A percentile compares a stretch with the other conserved stretches of the same genome.
Conservation (phyloP, 129 eudicot genomes). For the Arctium minus region DNA sequence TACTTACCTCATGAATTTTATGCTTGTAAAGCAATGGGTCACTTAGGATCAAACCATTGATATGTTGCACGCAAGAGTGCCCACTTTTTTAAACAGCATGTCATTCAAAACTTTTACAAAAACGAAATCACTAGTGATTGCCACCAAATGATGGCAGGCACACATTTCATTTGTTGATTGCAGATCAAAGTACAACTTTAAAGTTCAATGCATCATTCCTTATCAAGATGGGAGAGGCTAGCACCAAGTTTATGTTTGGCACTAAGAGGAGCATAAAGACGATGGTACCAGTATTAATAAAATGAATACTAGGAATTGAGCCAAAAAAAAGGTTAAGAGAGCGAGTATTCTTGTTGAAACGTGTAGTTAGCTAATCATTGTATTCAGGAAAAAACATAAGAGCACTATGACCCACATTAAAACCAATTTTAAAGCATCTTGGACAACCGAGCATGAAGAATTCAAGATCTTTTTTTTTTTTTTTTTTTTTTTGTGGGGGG, state of each 20-base stretch:
- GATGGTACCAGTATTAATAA: too few relatives aligned
- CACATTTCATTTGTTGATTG: background rate
- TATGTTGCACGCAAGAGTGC: too few relatives aligned
- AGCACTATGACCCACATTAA: background rate
- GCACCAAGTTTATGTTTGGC: background rate
- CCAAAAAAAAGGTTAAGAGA: background rate
- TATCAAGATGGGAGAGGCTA: background rate
- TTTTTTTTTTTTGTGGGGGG: too few relatives aligned
- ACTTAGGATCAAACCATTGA: too few relatives aligned
- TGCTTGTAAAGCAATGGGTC: background rate
- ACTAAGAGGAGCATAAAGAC: background rate
- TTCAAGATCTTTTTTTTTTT: background rate
- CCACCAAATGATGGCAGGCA: background rate
- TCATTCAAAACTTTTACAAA: background rate
- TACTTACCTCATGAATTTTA: background rate
- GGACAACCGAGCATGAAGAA: background rate
- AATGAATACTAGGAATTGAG: background rate
- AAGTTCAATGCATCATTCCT: background rate
- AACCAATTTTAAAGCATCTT: background rate
- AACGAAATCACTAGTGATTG: background rate
- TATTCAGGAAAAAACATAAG: too few relatives aligned
- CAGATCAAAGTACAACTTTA: background rate
- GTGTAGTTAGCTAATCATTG: background rate
- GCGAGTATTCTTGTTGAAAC: background rate
- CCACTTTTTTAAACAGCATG: too few relatives aligned